phyloP scores from a whole-genome alignment of 2,329 filamentous ascomycete species.

The Aphanoascus verrucosus region DNA sequence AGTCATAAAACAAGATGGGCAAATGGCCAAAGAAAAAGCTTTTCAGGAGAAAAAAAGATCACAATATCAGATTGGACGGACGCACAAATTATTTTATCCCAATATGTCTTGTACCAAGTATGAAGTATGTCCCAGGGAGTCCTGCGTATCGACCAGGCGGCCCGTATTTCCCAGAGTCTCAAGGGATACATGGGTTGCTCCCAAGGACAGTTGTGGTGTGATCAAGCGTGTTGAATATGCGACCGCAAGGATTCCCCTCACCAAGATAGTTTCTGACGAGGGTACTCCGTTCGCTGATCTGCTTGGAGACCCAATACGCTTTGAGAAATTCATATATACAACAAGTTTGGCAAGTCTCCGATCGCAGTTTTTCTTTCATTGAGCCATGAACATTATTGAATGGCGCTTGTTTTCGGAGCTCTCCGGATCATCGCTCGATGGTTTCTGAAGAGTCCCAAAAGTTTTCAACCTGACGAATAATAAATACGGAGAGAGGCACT shows the following conservation, averaged over 20 bases:
- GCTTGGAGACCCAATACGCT: neutral
- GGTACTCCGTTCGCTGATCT: neutral
- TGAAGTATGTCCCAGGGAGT: slow-evolving; percentile 1
- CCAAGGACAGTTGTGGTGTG: neutral
- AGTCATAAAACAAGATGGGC: no score
- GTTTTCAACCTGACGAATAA: no score
- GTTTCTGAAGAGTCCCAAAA: no score
- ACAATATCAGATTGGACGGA: neutral
- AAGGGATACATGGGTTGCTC: neutral
- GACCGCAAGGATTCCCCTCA: slow-evolving; percentile 7
- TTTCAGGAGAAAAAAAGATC: neutral
- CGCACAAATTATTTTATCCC: slow-evolving; percentile 1
- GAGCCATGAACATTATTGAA: no score
- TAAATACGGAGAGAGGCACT: no score
- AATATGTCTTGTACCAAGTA: neutral
- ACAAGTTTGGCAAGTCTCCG: no score
- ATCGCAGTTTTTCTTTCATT: no score
- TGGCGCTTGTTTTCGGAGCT: no score
- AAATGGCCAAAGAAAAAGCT: neutral
- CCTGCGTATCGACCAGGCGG: slow-evolving; percentile 1
- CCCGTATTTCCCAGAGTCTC: neutral
- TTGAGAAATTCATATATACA: no score
- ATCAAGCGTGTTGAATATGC: neutral
- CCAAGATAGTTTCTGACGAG: slow-evolving; percentile 6
- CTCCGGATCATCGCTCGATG: no score